Evolutionary conservation across 768 basidiomycete genomes (phyloP).

Genomic region (Termitomyces eurrhizus): DNA sequence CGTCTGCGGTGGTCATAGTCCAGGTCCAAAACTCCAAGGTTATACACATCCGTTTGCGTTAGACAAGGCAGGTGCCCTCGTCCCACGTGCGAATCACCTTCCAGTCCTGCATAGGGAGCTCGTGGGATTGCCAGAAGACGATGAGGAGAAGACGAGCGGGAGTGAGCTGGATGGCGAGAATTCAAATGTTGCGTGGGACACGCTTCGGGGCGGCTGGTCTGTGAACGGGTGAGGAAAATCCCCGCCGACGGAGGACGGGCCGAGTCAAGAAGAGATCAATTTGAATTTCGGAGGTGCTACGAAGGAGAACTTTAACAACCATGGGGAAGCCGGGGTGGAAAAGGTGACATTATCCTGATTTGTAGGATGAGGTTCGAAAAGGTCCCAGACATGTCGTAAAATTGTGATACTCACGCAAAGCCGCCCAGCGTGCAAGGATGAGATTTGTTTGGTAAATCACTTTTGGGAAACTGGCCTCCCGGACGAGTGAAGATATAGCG

Average conservation of each 20-base stretch:
- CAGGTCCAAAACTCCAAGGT: slow-evolving; percentile 4
- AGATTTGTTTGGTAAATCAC: slow-evolving; percentile 26
- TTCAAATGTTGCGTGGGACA: no score
- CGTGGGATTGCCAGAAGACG: slow-evolving; percentile 13
- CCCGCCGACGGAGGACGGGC: slow-evolving; percentile 22
- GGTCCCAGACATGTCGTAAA: slow-evolving; percentile 17
- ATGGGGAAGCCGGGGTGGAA: slow-evolving; percentile 24
- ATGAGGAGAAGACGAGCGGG: slow-evolving; percentile 9
- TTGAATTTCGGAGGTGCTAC: slow-evolving; percentile 36
- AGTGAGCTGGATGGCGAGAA: no score
- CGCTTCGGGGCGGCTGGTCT: no score
- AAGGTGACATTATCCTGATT: slow-evolving; percentile 9
- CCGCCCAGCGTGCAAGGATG: slow-evolving; percentile 20
- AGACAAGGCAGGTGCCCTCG: slow-evolving; percentile 27
- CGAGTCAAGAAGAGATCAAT: slow-evolving; percentile 41
- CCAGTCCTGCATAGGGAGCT: slow-evolving; percentile 28
- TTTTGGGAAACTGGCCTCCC: slow-evolving; percentile 35
- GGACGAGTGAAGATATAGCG: no score
- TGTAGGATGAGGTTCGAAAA: slow-evolving; percentile 34
- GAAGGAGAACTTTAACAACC: slow-evolving; percentile 15
- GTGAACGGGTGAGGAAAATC: no score
- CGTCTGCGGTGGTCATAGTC: background rate
- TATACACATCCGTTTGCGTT: slow-evolving; percentile 39
- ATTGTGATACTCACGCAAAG: slow-evolving; percentile 19
- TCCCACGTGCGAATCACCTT: slow-evolving; percentile 37